Percentiles rank a stretch among this genome's conserved stretches.
These are phyloP conservation scores for Hortiboletus campestris DNA, from an alignment of 768 basidiomycete species.

Conservation along the genomic window DNA sequence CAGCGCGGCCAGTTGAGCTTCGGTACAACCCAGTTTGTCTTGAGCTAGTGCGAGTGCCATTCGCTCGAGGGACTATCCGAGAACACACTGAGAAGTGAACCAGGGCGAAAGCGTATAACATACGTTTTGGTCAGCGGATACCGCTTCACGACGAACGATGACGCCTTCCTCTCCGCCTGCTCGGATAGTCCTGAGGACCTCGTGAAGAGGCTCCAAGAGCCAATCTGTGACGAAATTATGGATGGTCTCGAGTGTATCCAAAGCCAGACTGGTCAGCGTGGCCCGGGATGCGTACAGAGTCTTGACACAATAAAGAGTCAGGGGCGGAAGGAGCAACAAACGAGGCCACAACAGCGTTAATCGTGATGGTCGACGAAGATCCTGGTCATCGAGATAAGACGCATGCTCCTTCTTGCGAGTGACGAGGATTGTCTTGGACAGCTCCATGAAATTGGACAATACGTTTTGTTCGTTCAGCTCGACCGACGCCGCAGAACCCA, in stretches of 20 bases:
- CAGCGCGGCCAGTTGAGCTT: constrained; percentile 62
- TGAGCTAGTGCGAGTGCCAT: constrained; percentile 86
- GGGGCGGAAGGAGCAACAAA: constrained; percentile 71
- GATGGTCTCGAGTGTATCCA: constrained; percentile 64
- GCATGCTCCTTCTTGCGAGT: constrained; percentile 30
- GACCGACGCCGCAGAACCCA: constrained; percentile 19
- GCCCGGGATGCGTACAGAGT: constrained; percentile 58
- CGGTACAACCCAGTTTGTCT: constrained; percentile 70
- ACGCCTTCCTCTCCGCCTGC: constrained; percentile 73
- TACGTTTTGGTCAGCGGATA: constrained; percentile 83
- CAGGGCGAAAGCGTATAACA: constrained; percentile 15
- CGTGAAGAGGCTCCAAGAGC: constrained; percentile 83
- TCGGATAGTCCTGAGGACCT: constrained; percentile 79
- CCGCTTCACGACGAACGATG: constrained; percentile 77
- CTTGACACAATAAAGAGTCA: constrained; percentile 50
- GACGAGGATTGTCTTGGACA: constrained; percentile 21
- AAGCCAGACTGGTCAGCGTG: constrained; percentile 51
- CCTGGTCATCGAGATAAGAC: constrained; percentile 30
- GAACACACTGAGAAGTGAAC: background rate
- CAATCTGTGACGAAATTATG: constrained; percentile 76
- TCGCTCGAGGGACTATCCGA: constrained; percentile 78
- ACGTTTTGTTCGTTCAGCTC: constrained; percentile 10
- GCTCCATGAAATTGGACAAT: constrained; percentile 11
- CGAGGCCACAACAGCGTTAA: constrained; percentile 80
- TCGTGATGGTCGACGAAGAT: constrained; percentile 64